A percentile compares a stretch with the other conserved stretches of the same genome.
phyloP scores from a whole-genome alignment of 23 red algal genomes.

The Gracilaria domingensis region DNA sequence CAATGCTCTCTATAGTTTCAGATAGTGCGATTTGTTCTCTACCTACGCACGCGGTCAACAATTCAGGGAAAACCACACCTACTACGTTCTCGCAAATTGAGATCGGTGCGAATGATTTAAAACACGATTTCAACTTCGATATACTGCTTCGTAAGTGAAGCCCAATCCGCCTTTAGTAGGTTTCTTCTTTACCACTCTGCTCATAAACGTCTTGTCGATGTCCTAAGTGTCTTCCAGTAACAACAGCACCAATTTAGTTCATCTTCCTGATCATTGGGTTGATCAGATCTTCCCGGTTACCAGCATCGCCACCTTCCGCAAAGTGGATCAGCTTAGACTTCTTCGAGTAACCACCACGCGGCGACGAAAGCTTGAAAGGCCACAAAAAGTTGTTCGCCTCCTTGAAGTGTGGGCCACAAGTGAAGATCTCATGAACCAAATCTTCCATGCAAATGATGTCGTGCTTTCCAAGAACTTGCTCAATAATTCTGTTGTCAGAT shows the following conservation, averaged over 20 bases:
- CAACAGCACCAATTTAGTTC: constrained; percentile 67
- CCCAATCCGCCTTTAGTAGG: too few relatives aligned
- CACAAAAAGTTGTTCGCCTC: constrained; percentile 93
- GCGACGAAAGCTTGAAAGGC: constrained; percentile 96
- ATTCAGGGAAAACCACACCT: too few relatives aligned
- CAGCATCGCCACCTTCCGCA: constrained; percentile 95
- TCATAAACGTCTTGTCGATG: too few relatives aligned
- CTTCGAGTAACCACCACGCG: constrained; percentile 93
- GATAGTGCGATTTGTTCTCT: too few relatives aligned
- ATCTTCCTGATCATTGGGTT: constrained; percentile 88
- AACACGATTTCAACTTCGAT: too few relatives aligned
- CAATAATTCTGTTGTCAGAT: constrained; percentile 93
- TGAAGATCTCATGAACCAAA: constrained; percentile 98
- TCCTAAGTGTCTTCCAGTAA: too few relatives aligned
- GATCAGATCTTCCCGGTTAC: constrained; percentile 99
- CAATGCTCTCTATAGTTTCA: too few relatives aligned
- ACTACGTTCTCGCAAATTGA: too few relatives aligned
- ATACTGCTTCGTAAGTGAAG: too few relatives aligned
- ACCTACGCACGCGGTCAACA: too few relatives aligned
- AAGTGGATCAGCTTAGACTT: constrained; percentile 94
- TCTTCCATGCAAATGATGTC: constrained; percentile 98
- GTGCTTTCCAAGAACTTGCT: constrained; percentile 87
- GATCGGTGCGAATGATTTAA: too few relatives aligned
- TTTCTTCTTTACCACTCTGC: too few relatives aligned
- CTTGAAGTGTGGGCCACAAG: constrained; percentile 94